These are phyloP conservation scores for Diaporthe batatas DNA, from an alignment of 2,329 filamentous ascomycete species.

Conservation along the genomic window DNA sequence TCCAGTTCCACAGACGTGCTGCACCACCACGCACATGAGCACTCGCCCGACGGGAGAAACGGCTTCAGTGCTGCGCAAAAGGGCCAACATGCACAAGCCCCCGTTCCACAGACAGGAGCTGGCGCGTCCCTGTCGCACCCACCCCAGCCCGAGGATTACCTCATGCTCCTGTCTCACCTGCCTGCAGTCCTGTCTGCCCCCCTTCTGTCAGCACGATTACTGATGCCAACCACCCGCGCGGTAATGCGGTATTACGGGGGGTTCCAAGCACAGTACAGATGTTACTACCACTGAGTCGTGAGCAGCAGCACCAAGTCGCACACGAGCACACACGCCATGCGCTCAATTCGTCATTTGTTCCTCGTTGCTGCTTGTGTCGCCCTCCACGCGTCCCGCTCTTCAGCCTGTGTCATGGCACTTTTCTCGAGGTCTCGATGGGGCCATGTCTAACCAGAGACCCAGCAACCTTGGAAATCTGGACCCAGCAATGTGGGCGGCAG, in stretches of 20 bases:
- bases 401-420: background rate
- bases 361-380: no score
- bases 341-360: background rate
- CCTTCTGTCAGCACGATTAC: constrained; percentile 13
- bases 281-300: background rate
- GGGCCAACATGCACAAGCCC: constrained; percentile 11
- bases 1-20: background rate
- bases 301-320: background rate
- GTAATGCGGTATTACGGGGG: constrained; percentile 6
- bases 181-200: constrained; percentile 3
- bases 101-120: background rate
- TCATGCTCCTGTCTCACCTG: constrained; percentile 31
- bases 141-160: background rate
- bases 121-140: constrained; percentile 24
- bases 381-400: background rate
- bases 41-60: background rate
- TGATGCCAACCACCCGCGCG: constrained; percentile 10
- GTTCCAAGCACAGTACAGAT: background rate
- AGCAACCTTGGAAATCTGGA: background rate
- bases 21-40: background rate
- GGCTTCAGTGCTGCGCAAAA: background rate
- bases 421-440: background rate
- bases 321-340: background rate
- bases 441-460: no score
- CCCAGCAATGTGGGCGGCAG: background rate